Conservation (phyloP, 345 rosid genomes). For the Triadica sebifera region DNA sequence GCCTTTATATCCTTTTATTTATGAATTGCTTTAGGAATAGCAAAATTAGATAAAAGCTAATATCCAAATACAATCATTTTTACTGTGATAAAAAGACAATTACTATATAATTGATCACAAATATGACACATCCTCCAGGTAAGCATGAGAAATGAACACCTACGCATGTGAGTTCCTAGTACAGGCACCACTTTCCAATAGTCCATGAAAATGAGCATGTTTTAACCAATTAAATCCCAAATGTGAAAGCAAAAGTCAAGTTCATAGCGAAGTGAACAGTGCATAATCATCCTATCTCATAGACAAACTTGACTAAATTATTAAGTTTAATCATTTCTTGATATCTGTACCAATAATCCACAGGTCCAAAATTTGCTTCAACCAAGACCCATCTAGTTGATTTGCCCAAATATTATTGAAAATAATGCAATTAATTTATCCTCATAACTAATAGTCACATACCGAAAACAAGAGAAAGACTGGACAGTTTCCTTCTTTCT, state of each 20-base stretch:
- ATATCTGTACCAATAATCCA: background rate
- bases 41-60: background rate
- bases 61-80: background rate
- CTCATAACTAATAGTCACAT: slow-evolving; percentile 5
- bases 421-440: background rate
- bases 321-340: slow-evolving; percentile 2
- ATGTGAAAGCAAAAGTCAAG: slow-evolving; percentile 1
- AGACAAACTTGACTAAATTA: background rate
- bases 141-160: background rate
- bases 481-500: slow-evolving; percentile 47
- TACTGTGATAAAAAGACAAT: background rate
- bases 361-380: background rate
- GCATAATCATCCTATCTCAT: background rate
- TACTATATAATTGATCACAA: background rate
- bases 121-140: background rate
- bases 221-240: background rate
- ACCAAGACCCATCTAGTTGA: background rate
- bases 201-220: background rate
- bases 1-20: background rate
- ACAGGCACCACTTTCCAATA: background rate
- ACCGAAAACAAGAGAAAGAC: slow-evolving; percentile 69
- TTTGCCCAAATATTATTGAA: background rate
- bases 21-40: background rate
- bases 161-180: background rate
- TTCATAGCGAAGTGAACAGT: background rate